Evolutionary conservation across 768 basidiomycete genomes (phyloP).

Genomic region (Lentinus brumalis): DNA sequence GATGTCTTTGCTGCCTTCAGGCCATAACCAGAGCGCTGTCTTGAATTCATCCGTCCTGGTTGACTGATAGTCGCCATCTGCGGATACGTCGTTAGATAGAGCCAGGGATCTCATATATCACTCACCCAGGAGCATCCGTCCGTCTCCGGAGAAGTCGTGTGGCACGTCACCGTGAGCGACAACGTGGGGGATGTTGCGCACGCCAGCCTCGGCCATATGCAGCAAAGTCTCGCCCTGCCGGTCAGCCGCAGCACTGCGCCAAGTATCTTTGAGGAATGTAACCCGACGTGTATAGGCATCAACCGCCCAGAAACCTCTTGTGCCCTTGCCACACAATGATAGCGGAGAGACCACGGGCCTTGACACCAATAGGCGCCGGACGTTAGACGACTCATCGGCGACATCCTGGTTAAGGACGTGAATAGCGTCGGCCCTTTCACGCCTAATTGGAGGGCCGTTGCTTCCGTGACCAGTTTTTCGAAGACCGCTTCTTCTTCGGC

Average conservation of each 20-base stretch:
- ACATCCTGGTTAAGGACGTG: background rate
- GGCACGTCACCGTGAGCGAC: slow-evolving; percentile 7
- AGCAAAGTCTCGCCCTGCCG: slow-evolving; percentile 2
- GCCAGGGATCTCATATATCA: background rate
- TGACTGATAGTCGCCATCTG: background rate
- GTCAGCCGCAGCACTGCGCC: background rate
- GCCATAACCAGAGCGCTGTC: background rate
- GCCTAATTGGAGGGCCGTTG: background rate
- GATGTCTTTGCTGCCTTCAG: background rate
- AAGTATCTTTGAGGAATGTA: slow-evolving; percentile 17
- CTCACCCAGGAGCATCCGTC: background rate
- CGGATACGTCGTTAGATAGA: background rate
- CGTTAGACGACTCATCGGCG: background rate
- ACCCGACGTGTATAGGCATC: background rate
- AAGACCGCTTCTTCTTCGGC: background rate
- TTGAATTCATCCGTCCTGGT: background rate
- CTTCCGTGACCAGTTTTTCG: background rate
- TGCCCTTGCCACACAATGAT: slow-evolving; percentile 2
- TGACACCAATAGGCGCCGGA: slow-evolving; percentile 1
- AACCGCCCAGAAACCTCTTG: slow-evolving; percentile 14
- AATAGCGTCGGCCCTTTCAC: background rate
- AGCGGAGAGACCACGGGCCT: slow-evolving; percentile 1
- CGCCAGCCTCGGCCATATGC: background rate
- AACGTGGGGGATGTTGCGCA: slow-evolving; percentile 6
- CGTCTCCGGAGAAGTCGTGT: background rate